Evolutionary conservation across 2,329 filamentous ascomycete genomes (phyloP).

Genomic region (Sphaerulina populicola): DNA sequence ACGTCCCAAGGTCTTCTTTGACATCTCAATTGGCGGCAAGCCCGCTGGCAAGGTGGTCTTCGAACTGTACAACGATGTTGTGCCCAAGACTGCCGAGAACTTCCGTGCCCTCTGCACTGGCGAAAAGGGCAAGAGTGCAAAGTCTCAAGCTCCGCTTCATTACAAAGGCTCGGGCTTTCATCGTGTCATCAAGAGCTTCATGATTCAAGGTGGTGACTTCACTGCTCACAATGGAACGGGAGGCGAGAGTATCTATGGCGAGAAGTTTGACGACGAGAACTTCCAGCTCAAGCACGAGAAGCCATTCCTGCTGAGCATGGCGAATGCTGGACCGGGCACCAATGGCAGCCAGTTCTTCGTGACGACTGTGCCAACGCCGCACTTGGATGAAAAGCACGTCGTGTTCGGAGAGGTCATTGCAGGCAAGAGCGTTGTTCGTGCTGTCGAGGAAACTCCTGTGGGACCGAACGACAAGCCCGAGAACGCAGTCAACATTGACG

Average conservation of each 20-base stretch:
- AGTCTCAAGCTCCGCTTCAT: constrained; percentile 73
- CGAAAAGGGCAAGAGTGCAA: constrained; percentile 71
- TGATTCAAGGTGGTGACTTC: constrained; percentile 98
- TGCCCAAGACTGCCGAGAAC: constrained; percentile 93
- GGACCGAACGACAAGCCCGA: constrained; percentile 67
- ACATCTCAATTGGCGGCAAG: constrained; percentile 71
- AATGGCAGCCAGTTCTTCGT: constrained; percentile 99
- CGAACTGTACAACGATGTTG: constrained; percentile 62
- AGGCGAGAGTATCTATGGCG: constrained; percentile 93
- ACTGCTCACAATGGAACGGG: constrained; percentile 90
- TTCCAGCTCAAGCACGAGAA: constrained; percentile 86
- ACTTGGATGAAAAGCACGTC: constrained; percentile 93
- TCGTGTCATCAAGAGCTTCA: constrained; percentile 96
- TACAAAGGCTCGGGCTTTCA: constrained; percentile 93
- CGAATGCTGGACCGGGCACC: constrained; percentile 88
- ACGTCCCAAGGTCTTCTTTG: constrained; percentile 83
- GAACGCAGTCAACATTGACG: constrained; percentile 61
- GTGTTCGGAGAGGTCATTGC: constrained; percentile 92
- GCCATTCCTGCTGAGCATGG: constrained; percentile 93
- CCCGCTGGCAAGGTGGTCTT: constrained; percentile 72
- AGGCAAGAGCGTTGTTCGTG: constrained; percentile 82
- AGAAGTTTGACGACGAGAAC: constrained; percentile 96
- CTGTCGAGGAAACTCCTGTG: constrained; percentile 77
- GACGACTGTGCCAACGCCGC: constrained; percentile 88
- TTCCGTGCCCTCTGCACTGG: constrained; percentile 91